A percentile compares a stretch with the other conserved stretches of the same genome.
These are phyloP conservation scores for Trichoderma orchidacearum DNA, from an alignment of 495 filamentous ascomycete genomes.

Conservation along the genomic window DNA sequence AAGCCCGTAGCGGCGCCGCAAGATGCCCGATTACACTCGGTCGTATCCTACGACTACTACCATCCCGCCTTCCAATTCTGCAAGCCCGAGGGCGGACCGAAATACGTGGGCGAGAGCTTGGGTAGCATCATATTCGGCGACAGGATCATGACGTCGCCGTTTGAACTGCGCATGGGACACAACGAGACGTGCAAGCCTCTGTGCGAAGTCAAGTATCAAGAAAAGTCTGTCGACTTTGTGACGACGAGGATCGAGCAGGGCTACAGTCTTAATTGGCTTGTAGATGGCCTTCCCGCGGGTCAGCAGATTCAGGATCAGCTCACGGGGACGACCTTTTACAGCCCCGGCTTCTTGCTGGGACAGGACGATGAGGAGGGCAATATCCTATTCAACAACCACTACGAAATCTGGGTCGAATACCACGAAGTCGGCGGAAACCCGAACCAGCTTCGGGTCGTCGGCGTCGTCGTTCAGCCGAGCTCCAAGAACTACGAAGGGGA, in stretches of 20 bases:
- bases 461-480: conserved; percentile 70
- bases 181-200: conserved; percentile 78
- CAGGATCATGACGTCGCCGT: conserved; percentile 83
- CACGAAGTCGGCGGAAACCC: conserved; percentile 49
- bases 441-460: conserved; percentile 72
- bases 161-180: conserved; percentile 67
- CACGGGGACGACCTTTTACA: conserved; percentile 65
- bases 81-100: conserved; percentile 55
- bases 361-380: conserved; percentile 35
- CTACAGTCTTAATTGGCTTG: conserved; percentile 87
- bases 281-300: conserved; percentile 86
- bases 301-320: conserved; percentile 60
- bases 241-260: conserved; percentile 68
- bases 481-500: conserved; percentile 50
- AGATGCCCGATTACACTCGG: conserved; percentile 73
- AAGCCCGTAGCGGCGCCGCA: conserved; percentile 64
- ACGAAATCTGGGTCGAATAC: conserved; percentile 86
- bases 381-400: conserved; percentile 75
- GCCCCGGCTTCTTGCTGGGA: conserved; percentile 81
- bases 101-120: conserved; percentile 71
- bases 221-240: conserved; percentile 59
- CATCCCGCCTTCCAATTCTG: conserved; percentile 78
- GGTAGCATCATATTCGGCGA: conserved; percentile 96
- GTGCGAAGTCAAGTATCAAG: conserved; percentile 55
- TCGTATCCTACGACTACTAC: conserved; percentile 93